A percentile compares a stretch with the other conserved stretches of the same genome.
phyloP scores from a whole-genome alignment of 2,329 filamentous ascomycete genomes.

The Neoarthrinium moseri region DNA sequence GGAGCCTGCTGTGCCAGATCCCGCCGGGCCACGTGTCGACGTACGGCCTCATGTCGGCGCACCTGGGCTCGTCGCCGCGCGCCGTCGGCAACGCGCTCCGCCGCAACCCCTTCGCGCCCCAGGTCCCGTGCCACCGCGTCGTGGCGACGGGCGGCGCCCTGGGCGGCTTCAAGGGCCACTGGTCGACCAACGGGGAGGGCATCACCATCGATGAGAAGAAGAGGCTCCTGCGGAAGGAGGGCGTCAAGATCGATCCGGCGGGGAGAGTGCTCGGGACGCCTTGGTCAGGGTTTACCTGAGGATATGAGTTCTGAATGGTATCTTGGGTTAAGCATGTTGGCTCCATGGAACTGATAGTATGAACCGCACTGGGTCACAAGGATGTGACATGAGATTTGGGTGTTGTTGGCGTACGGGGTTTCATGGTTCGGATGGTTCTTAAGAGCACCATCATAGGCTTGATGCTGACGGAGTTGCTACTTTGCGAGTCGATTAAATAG shows the following conservation, averaged over 20 bases:
- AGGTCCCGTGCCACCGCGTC: constrained; percentile 79
- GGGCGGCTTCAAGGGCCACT: constrained; percentile 70
- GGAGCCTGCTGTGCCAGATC: constrained; percentile 72
- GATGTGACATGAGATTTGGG: too few relatives aligned
- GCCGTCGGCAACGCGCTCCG: constrained; percentile 51
- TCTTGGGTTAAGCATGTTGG: too few relatives aligned
- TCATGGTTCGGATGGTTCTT: too few relatives aligned
- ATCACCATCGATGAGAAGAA: constrained; percentile 65
- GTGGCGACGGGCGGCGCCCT: constrained; percentile 71
- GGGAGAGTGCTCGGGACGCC: constrained; percentile 61
- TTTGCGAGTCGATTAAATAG: too few relatives aligned
- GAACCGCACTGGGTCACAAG: too few relatives aligned
- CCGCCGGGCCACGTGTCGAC: constrained; percentile 74
- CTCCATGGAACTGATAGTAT: too few relatives aligned
- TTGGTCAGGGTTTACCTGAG: constrained; percentile 40
- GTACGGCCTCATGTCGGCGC: constrained; percentile 67
- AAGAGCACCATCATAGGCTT: too few relatives aligned
- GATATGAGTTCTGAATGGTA: too few relatives aligned
- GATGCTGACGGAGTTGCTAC: too few relatives aligned
- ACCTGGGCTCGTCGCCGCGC: constrained; percentile 37
- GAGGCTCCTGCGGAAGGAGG: constrained; percentile 59
- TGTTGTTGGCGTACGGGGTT: too few relatives aligned
- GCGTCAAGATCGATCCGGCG: constrained; percentile 60
- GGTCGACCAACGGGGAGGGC: constrained; percentile 59
- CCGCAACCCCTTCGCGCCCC: constrained; percentile 78